Evolutionary conservation across 1,284 basidiomycete genomes (phyloP), one percentile per base, ranked within the genome.

Genomic region (Neotropicomus parvogracilis): DNA sequence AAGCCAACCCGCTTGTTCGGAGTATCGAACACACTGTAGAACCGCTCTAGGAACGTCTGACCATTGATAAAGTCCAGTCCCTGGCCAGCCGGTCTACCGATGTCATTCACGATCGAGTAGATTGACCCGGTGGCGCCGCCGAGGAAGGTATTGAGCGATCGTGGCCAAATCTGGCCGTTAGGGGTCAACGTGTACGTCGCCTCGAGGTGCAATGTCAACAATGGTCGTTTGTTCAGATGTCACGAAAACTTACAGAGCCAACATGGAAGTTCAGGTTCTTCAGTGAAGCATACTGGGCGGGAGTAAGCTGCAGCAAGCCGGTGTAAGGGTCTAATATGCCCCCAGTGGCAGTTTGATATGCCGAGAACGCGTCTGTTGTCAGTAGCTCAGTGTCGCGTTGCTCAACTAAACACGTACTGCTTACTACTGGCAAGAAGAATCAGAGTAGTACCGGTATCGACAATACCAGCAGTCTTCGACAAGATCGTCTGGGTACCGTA

Each of bases 21-120:
- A 24, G 79, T 80, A 58, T 87, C 85, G 58, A 68, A 85, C 27
- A 83, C 80, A 21, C 75, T 74, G 66, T 85, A 85, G 75, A 80
- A 86, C 21, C 83, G 77, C 65, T 86, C 78, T 44, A 82, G n/a
- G n/a, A n/a, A n/a, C n/a, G n/a, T n/a, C n/a, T n/a, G n/a, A n/a
- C n/a, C n/a, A n/a, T n/a, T n/a, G n/a, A n/a, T n/a, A n/a, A n/a
- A n/a, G n/a, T n/a, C n/a, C n/a, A n/a, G n/a, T n/a, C n/a, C n/a
- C n/a, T 68, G 20, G n/a, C 73, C 75, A 9, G 64, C 67, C 24
- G 56, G 50, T 3, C 59, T 44, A 14, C 74, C 73, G 21, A 73
- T 51, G 53, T 78, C 65, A 40, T 62, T 67, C 24, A 78, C 71
- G 56, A 52, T 0, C n/a, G n/a, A n/a, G n/a, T n/a, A n/a, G n/a